Evolutionary conservation across 148 eudicot species (phyloP).

Genomic region (Rhododendron ovatum): DNA sequence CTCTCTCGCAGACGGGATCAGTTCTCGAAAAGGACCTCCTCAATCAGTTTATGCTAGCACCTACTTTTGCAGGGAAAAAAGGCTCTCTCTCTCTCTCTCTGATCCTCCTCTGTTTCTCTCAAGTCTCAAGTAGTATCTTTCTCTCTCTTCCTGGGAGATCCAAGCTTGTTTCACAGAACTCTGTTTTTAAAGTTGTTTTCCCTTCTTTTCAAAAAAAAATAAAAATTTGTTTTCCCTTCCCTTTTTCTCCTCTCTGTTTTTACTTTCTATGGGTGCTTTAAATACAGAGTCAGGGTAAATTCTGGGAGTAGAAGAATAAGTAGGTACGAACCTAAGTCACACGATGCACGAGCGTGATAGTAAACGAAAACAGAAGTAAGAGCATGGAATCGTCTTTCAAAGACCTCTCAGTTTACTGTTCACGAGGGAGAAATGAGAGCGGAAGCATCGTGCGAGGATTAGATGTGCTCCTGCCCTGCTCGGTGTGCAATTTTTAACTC

Average conservation of each 20-base stretch:
- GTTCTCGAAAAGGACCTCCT: background rate
- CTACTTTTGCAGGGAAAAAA: background rate
- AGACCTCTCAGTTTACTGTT: background rate
- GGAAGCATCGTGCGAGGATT: background rate
- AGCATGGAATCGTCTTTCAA: background rate
- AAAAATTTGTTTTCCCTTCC: background rate
- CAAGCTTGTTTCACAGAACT: background rate
- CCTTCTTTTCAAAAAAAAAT: background rate
- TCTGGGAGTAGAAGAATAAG: background rate
- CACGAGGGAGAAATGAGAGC: background rate
- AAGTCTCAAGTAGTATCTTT: background rate
- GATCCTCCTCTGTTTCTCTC: slow-evolving; percentile 10
- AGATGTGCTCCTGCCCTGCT: no score
- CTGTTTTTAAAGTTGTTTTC: background rate
- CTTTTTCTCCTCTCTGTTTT: background rate
- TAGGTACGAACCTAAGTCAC: background rate
- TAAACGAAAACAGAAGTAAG: background rate
- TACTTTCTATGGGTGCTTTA: background rate
- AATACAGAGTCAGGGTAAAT: background rate
- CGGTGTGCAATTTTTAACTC: no score
- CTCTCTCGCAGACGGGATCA: background rate
- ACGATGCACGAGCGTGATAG: background rate
- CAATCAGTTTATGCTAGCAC: background rate
- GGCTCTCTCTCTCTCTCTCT: slow-evolving; percentile 15
- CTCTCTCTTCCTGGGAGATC: slow-evolving; percentile 16